A percentile compares a stretch with the other conserved stretches of the same genome.
Conservation (phyloP, 225 moss, liverwort and hornwort genomes). For the Climacium dendroides region DNA sequence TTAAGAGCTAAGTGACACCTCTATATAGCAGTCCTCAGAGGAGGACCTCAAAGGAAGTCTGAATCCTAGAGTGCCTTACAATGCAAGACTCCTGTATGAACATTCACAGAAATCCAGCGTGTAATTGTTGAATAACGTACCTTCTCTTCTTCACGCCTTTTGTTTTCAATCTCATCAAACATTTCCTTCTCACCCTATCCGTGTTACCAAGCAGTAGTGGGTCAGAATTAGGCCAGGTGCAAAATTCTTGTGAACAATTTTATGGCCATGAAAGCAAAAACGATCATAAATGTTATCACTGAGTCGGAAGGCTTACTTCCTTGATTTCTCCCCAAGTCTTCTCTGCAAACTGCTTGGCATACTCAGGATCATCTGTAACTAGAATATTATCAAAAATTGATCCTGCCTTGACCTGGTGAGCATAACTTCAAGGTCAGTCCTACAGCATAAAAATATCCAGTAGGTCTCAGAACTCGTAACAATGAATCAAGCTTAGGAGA, state of each 20-base stretch:
- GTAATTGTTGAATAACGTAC: constrained; percentile 5
- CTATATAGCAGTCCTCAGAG: background rate
- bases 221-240: background rate
- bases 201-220: background rate
- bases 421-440: background rate
- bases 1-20: background rate
- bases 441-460: background rate
- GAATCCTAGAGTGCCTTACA: background rate
- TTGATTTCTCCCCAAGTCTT: constrained; percentile 59
- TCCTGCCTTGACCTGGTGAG: constrained; percentile 71
- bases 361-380: constrained; percentile 73
- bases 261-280: background rate
- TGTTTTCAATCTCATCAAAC: constrained; percentile 61
- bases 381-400: constrained; percentile 87
- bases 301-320: constrained; percentile 5
- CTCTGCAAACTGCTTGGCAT: constrained; percentile 74
- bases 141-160: constrained; percentile 47
- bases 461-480: background rate
- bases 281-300: background rate
- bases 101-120: background rate
- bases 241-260: background rate
- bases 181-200: constrained; percentile 64
- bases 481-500: background rate
- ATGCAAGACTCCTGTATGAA: background rate
- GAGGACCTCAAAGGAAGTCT: background rate